Percentiles rank a stretch among this genome's conserved stretches.
phyloP scores from a whole-genome alignment of 2,329 filamentous ascomycete species.

The Basipetospora chlamydospora region DNA sequence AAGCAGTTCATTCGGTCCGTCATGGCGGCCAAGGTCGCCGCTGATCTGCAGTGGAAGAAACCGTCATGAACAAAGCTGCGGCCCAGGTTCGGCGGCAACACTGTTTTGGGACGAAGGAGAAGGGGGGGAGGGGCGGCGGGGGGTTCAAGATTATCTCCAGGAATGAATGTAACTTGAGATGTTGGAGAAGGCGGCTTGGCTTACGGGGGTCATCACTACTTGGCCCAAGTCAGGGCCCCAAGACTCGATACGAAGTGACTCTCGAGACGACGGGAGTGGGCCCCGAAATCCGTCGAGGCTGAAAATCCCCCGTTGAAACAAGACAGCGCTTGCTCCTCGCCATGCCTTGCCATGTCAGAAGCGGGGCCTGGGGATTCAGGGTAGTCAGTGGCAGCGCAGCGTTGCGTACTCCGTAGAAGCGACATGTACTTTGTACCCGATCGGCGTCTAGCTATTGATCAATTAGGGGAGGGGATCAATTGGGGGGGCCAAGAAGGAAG shows the following conservation, averaged over 20 bases:
- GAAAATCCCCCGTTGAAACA: constrained; percentile 4
- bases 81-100: constrained; percentile 1
- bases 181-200: too few relatives aligned
- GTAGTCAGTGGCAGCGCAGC: too few relatives aligned
- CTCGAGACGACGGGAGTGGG: constrained; percentile 1
- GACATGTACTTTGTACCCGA: too few relatives aligned
- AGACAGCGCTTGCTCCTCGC: too few relatives aligned
- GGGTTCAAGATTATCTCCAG: not conserved
- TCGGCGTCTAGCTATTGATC: too few relatives aligned
- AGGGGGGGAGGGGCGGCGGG: not conserved
- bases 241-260: constrained; percentile 4
- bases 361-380: too few relatives aligned
- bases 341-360: too few relatives aligned
- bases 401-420: too few relatives aligned
- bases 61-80: constrained; percentile 9
- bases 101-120: not conserved
- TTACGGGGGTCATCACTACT: not conserved
- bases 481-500: too few relatives aligned
- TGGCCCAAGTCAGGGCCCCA: not conserved
- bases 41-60: constrained; percentile 44
- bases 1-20: constrained; percentile 47
- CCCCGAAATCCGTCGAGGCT: too few relatives aligned
- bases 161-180: too few relatives aligned
- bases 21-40: constrained; percentile 38
- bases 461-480: too few relatives aligned